Base-by-base conservation (phyloP, 2,329 filamentous ascomycete genomes). In the Beauveria sp. region DNA sequence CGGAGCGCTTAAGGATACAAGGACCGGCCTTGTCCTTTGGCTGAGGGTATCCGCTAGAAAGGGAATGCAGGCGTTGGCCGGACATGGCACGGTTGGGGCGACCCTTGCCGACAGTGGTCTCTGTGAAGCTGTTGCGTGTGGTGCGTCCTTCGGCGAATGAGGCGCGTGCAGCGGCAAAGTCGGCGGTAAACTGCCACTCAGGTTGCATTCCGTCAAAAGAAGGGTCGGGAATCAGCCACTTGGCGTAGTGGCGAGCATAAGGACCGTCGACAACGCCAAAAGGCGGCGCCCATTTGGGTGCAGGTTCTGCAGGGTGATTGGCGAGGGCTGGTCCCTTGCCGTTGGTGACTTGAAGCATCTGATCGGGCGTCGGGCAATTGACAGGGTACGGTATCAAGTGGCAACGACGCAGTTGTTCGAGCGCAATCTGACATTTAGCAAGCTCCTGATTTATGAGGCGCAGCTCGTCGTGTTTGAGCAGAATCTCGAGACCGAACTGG, bases 361-460 rank as follows among this genome's bases (percentile, higher is more conserved):
- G 83, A 65, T 84, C 78, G 28, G 88, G 87, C 9, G 86, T 85
- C 46, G 85, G 83, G 65, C 84, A 81, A 65, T 85, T 84, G 65
- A 87, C 85, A 38, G 93, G 93, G 73, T 92, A 98, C 5, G 93
- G 93, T 67, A 96, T 93, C 67, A 98, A 81, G 71, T 95, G 88
- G 76, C 93, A 97, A 63, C 95, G 87, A 68, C 95, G 89, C 65
- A 99, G 80, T 77, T 98, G 95, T 76, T 99, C 95, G 67, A 98
- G 81, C 12, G 93, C 91, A 65, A 93, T 80, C 77, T 98, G 93
- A 71, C 93, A 97, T 78, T 97, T 98, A 66, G 91, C 93, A 66
- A 98, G 83, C 77, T 98, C 95, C 75, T 96, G 92, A 71, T 98
- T 91, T 73, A 98, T 96, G 67, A 96, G 81, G 62, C 93, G 90